Evolutionary conservation across 495 filamentous ascomycete genomes (phyloP), one percentile per base, ranked within the genome.

Genomic region (Ramalina peruviana): DNA sequence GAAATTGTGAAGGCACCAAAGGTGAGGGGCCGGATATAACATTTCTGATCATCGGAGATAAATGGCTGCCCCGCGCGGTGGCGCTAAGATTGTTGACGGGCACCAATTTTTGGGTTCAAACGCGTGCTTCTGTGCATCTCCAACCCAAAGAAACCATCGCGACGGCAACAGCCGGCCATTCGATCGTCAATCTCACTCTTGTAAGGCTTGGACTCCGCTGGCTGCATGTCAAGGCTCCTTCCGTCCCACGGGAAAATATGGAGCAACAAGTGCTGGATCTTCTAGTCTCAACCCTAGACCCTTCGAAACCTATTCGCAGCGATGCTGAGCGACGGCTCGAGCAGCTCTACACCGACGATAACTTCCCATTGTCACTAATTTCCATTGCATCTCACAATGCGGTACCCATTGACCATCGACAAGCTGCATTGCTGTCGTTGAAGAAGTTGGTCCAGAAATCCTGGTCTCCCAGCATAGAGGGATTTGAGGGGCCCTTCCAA

Each of bases 181-280:
- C 40, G 16, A 23, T 10, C 21, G 10, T 23, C 16, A 41, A 13
- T 41, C 40, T 17, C 16, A 1, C 11, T 10, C 6, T 19, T 12
- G 16, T 41, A 23, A 33, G 30, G 30, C 30, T 33, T 33, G 30
- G 30, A 13, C 19, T 17, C 25, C 36, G 47, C 38, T n/a, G 0
- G 6, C 47, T 40, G 47, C 26, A 40, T 40, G 36, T 49, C 25
- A 40, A 19, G 12, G 17, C 36, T 44, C 7, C 20, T 23, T 33
- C 36, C 17, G 43, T 49, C 30, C 7, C 7, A 4, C 30, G 30
- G 12, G 5, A 10, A 61, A 67, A 51, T 53, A 89, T 89, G 85
- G 87, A 93, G 73, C 83, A 89, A 69, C 77, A 87, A 65, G 76
- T 94, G 55, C 76, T 88, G 54, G 75, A 76, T 57, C 73, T 93